Percentiles rank a stretch among this genome's conserved stretches.
These are phyloP conservation scores for Colletotrichum lentis DNA, from an alignment of 2,329 filamentous ascomycete genomes.

Conservation along the genomic window DNA sequence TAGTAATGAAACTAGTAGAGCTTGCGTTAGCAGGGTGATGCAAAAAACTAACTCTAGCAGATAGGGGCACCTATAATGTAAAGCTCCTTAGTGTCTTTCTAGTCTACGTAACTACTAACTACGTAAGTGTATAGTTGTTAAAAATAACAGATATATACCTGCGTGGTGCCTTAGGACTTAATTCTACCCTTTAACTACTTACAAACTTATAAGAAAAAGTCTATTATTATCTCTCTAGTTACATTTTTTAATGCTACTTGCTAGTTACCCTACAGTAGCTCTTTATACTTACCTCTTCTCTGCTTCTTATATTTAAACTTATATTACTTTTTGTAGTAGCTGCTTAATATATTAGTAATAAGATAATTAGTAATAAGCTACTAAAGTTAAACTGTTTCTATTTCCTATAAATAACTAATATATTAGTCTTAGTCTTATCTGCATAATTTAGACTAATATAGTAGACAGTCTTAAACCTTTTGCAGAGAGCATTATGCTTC, in stretches of 20 bases:
- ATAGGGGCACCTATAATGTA: slow-evolving; percentile 42
- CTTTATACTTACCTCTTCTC: too few species aligned
- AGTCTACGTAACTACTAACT: slow-evolving; percentile 40
- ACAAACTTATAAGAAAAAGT: slow-evolving; percentile 43
- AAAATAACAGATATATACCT: slow-evolving; percentile 42
- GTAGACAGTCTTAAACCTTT: too few species aligned
- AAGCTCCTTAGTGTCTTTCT: slow-evolving; percentile 42
- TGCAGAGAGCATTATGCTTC: too few species aligned
- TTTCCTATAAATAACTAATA: slow-evolving; percentile 39
- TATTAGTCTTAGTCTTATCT: too few species aligned
- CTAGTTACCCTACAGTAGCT: too few species aligned
- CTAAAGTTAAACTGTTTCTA: slow-evolving; percentile 38
- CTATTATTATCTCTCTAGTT: slow-evolving; percentile 38
- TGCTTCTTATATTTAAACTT: too few species aligned
- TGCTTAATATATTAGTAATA: slow-evolving; percentile 31
- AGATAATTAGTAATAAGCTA: neutral
- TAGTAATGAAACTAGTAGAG: slow-evolving; percentile 39
- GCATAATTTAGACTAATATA: slow-evolving; percentile 36
- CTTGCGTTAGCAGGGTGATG: neutral
- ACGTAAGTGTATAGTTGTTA: slow-evolving; percentile 43
- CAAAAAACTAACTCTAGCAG: neutral
- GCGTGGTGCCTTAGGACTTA: slow-evolving; percentile 30
- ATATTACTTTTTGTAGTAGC: too few species aligned
- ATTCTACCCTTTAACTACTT: slow-evolving; percentile 34
- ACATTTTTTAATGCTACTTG: slow-evolving; percentile 38